Evolutionary conservation across 1,284 basidiomycete genomes (phyloP), one percentile per base, ranked within the genome.

Genomic region (Anthracocystis panici-leucophaei): DNA sequence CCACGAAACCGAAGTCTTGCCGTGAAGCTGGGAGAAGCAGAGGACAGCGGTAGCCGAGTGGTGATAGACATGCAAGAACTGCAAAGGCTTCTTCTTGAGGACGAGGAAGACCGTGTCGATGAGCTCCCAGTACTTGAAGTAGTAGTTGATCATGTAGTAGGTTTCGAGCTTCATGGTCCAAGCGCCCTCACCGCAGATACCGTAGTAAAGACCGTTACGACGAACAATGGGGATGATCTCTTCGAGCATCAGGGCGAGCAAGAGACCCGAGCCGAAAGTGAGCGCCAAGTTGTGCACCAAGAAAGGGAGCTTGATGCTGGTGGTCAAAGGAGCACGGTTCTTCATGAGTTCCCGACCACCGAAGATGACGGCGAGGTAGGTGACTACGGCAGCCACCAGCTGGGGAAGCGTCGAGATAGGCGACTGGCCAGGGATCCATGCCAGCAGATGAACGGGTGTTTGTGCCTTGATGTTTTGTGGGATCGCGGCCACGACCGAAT

Each of bases 111-210:
- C 89, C 7, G 96, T 97, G 88, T 98, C 96, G 71, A 96, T 86
- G 65, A 97, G 90, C 87, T 98, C 95, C 62, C 64, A 71, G 64
- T 61, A 80, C 69, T 79, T 81, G 71, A 80, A 79, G 71, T 78
- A 81, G 88, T 98, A 99, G 89, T 98, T 99, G 89, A 98, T 89
- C 88, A 98, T 94, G 88, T 98, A 98, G 88, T 93, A 97, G 2
- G 84, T 85, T 65, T 86, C 84, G 45, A 82, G 73, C 64, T 75
- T 67, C 67, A 71, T 70, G 56, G 94, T 96, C 93, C 94, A 98
- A 60, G 94, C 90, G 7, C 87, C 84, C 33, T 89, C 87, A 75
- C 89, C 86, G 87, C 96, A 99, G 81, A 98, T 91, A 49, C 91
- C 90, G 85, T 90, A 89, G 69, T 65, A 81, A 57, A 77, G 23